phyloP scores from a whole-genome alignment of 805 yeast genomes.

The Metschnikowia matae region DNA sequence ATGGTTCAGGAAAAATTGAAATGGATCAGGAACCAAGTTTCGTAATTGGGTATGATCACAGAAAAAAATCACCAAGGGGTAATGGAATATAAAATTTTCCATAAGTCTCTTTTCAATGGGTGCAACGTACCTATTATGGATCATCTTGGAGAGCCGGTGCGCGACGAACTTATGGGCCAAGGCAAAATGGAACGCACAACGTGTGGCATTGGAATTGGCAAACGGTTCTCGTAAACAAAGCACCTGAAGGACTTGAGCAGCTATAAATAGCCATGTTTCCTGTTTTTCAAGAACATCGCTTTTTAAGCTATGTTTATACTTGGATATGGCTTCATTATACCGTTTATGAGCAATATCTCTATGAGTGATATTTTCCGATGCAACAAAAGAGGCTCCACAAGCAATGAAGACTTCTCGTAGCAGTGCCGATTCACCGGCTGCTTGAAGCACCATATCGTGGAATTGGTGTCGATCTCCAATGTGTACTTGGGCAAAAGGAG shows the following conservation, averaged over 20 bases:
- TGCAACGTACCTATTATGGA: neutral
- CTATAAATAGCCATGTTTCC: conserved; percentile 18
- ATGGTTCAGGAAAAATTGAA: conserved; percentile 9
- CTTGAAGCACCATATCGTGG: conserved; percentile 9
- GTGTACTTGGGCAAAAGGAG: conserved; percentile 14
- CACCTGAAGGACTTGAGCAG: conserved; percentile 16
- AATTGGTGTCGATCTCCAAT: conserved; percentile 5
- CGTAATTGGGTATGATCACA: conserved; percentile 12
- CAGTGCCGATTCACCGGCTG: conserved; percentile 8
- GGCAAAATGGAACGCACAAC: conserved; percentile 16
- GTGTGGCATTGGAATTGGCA: conserved; percentile 12
- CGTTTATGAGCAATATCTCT: conserved; percentile 9
- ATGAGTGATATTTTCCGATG: conserved; percentile 7
- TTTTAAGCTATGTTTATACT: conserved; percentile 8
- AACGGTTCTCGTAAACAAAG: conserved; percentile 13
- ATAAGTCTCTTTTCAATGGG: conserved; percentile 12
- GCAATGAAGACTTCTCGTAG: conserved; percentile 15
- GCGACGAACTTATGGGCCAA: conserved; percentile 11
- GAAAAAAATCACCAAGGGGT: conserved; percentile 14
- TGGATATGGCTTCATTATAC: conserved; percentile 8
- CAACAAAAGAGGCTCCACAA: conserved; percentile 15
- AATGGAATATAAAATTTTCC: conserved; percentile 17
- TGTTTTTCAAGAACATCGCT: conserved; percentile 6
- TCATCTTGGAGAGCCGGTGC: conserved; percentile 1
- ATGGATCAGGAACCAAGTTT: conserved; percentile 13